Conservation (phyloP, 2,329 filamentous ascomycete species). For the Apiospora rasikravindrae region DNA sequence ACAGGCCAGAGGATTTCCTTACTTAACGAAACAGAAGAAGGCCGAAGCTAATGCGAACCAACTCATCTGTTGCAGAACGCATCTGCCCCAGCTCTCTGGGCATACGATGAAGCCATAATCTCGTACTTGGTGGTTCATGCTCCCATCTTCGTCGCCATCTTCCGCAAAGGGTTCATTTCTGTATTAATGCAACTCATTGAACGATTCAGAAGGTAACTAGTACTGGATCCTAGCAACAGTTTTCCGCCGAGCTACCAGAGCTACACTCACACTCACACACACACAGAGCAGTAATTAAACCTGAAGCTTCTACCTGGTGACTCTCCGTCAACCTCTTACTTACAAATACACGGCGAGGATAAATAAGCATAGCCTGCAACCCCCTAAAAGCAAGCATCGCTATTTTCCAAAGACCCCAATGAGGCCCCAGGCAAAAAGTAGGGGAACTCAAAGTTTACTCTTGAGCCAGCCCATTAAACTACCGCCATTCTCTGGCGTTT, state of each 20-base stretch:
- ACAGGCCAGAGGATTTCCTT: too few relatives aligned
- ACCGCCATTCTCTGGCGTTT: not conserved
- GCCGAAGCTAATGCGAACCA: not conserved
- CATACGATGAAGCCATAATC: too few relatives aligned
- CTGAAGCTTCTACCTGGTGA: not conserved
- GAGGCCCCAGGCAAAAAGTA: not conserved
- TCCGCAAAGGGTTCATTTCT: not conserved
- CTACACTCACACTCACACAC: not conserved
- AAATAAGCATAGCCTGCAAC: not conserved
- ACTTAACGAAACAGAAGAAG: not conserved
- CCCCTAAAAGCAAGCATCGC: too few relatives aligned
- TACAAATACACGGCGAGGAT: not conserved
- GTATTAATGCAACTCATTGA: not conserved
- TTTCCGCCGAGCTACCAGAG: not conserved
- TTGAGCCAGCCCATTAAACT: slow-evolving; percentile 24
- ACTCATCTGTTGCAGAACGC: not conserved
- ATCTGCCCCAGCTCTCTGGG: not conserved
- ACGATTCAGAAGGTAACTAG: not conserved
- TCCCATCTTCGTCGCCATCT: not conserved
- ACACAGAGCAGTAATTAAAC: not conserved
- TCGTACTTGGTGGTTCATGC: not conserved
- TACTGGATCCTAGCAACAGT: not conserved
- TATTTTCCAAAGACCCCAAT: not conserved
- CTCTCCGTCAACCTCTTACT: not conserved
- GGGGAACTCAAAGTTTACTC: slow-evolving; percentile 24